Conservation (phyloP, 352 stramenopile species). For the Pythium brachiatum region DNA sequence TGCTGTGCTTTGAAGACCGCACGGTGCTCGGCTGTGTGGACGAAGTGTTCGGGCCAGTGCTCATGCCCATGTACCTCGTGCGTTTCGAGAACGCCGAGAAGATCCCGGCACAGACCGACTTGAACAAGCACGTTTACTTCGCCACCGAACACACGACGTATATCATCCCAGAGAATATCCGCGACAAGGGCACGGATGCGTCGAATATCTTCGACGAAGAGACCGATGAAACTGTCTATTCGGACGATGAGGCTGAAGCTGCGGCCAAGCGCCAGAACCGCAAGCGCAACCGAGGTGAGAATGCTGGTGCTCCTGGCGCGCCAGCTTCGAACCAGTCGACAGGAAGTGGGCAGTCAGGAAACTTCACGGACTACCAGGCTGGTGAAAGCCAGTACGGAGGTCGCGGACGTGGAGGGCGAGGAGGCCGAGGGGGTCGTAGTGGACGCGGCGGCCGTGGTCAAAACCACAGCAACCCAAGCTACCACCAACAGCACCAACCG, state of each 20-base stretch:
- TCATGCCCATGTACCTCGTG: conserved; percentile 87
- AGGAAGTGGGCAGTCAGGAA: conserved; percentile 8
- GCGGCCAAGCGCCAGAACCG: conserved; percentile 63
- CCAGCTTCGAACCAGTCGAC: neutral
- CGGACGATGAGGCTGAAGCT: conserved; percentile 80
- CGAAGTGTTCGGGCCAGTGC: conserved; percentile 80
- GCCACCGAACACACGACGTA: conserved; percentile 81
- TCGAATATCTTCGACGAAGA: conserved; percentile 89
- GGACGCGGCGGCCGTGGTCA: conserved; percentile 1
- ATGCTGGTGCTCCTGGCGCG: conserved; percentile 3
- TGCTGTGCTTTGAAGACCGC: conserved; percentile 77
- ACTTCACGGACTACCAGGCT: conserved; percentile 30
- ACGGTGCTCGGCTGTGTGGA: conserved; percentile 79
- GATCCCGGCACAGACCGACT: conserved; percentile 47
- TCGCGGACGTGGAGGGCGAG: conserved; percentile 8
- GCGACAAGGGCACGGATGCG: conserved; percentile 81
- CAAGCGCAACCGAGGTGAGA: conserved; percentile 55
- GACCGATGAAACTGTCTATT: conserved; percentile 69
- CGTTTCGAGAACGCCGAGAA: conserved; percentile 68
- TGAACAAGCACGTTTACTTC: conserved; percentile 58
- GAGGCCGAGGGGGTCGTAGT: conserved; percentile 21
- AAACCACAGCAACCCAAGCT: neutral
- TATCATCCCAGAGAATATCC: conserved; percentile 70
- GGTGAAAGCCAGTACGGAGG: conserved; percentile 4
- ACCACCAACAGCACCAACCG: conserved; percentile 12